Conservation (phyloP, 1,284 basidiomycete species). For the Pyrrhoderma lamaoense region DNA sequence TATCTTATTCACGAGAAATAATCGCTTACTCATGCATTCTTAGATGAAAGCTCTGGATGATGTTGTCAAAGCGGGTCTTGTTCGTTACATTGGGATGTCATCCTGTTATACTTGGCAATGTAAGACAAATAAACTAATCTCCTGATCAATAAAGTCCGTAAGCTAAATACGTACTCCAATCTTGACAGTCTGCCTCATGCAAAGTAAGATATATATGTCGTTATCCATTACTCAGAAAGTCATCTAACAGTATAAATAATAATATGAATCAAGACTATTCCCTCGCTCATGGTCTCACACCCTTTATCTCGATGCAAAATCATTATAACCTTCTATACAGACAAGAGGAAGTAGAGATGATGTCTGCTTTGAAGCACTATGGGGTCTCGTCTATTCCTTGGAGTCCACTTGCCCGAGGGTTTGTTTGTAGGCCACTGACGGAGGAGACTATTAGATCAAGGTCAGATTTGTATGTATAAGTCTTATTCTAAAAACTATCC, state of each 20-base stretch:
- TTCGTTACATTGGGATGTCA: conserved; percentile 44
- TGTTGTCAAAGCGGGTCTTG: conserved; percentile 38
- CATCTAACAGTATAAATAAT: background rate
- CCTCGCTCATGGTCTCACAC: conserved; percentile 48
- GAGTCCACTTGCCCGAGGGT: conserved; percentile 34
- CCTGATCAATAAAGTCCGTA: conserved; percentile 30
- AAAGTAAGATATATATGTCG: conserved; percentile 25
- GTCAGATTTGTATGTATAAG: background rate
- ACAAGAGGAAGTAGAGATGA: conserved; percentile 65
- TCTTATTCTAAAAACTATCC: background rate
- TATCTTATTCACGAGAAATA: too few relatives aligned
- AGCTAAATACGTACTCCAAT: conserved; percentile 22
- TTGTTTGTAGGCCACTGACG: conserved; percentile 30
- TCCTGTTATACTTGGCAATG: conserved; percentile 33
- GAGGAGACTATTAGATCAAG: conserved; percentile 6
- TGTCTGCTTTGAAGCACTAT: conserved; percentile 40
- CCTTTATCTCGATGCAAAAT: conserved; percentile 69
- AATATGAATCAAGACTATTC: conserved; percentile 32
- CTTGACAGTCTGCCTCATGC: conserved; percentile 29
- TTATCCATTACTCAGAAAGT: background rate
- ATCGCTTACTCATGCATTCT: conserved; percentile 21
- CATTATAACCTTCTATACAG: conserved; percentile 52
- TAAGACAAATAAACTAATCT: conserved; percentile 21
- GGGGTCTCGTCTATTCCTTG: conserved; percentile 36
- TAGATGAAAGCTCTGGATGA: conserved; percentile 48